Evolutionary conservation across 805 yeast genomes (phyloP), one percentile per base, ranked within the genome.

Genomic region (Cyberlindnera saturnus): DNA sequence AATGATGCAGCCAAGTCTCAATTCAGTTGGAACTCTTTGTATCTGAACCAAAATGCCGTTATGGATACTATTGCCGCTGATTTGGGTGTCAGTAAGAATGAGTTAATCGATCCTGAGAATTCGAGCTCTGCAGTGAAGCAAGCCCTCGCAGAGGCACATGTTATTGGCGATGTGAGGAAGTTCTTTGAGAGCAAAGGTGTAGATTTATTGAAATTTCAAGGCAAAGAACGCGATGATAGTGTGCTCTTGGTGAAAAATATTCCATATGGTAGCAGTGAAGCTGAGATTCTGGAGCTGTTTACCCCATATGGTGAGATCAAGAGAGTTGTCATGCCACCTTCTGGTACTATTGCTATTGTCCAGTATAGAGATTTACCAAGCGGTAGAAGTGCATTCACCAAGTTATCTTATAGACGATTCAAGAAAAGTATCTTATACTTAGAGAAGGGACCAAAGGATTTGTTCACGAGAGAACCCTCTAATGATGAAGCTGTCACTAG

Each of bases 141-240:
- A 64, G 98, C 99, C 0, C 74, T 93, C 49, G 98, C 99, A 0
- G 99, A 93, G 67, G 95, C 97, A 3, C 93, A 89, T 58, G 96
- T 90, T 15, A 82, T 93, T 56, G 93, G 90, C 36, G 93, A 84
- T 62, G 96, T 93, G 11, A 77, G 96, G 57, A 78, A 79, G 53
- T 93, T 81, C 64, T 93, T 93, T 63, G 96, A 88, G 61, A 64
- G 70, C 19, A 82, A 82, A 59, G 95, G 96, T 31, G 86, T 93
- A 35, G 96, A 91, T 67, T 67, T 93, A 47, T 71, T 82, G 3
- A 74, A 79, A 31, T 91, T 93, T 59, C 70, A 72, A 47, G 56
- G 62, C 7, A 73, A 74, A 47, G 90, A 84, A 57, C 74, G 85
- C 48, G 95, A 88, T 55, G 97, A 91, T 61, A 75, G 73, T 44